A percentile compares a stretch with the other conserved stretches of the same genome.
Conservation (phyloP, 1,284 basidiomycete species). For the Ustilago cynodontis region DNA sequence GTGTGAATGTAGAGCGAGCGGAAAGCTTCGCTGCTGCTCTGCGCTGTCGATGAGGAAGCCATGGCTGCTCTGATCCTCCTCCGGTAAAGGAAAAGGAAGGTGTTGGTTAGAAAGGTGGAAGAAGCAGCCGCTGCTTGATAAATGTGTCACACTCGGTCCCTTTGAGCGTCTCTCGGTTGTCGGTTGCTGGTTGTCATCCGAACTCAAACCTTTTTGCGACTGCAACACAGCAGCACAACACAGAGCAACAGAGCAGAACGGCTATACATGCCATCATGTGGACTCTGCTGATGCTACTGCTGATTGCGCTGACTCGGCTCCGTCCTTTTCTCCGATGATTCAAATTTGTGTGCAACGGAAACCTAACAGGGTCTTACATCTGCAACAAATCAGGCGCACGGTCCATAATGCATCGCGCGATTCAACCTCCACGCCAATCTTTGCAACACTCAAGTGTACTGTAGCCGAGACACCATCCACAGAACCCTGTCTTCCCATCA, state of each 20-base stretch:
- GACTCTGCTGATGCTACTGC: no score
- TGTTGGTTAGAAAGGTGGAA: background rate
- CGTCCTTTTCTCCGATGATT: background rate
- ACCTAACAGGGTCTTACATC: background rate
- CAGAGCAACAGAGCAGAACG: slow-evolving; percentile 4
- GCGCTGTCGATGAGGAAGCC: background rate
- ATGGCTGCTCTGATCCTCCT: background rate
- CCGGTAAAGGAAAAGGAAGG: background rate
- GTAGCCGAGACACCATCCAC: slow-evolving; percentile 16
- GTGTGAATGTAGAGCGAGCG: slow-evolving; percentile 58
- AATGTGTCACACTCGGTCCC: no score
- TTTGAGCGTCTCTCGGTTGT: no score
- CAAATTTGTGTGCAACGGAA: background rate
- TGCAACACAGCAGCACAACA: background rate
- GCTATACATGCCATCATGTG: no score
- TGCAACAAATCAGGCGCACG: background rate
- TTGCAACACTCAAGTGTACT: background rate
- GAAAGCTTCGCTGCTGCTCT: slow-evolving; percentile 14
- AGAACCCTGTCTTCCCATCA: background rate
- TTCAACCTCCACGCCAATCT: slow-evolving; percentile 22
- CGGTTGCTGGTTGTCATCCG: no score
- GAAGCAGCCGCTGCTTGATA: background rate
- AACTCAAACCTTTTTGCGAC: no score
- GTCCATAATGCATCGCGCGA: background rate
- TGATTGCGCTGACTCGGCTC: slow-evolving; percentile 23